phyloP scores from a whole-genome alignment of 345 rosid species.

The Tarenaya hassleriana region DNA sequence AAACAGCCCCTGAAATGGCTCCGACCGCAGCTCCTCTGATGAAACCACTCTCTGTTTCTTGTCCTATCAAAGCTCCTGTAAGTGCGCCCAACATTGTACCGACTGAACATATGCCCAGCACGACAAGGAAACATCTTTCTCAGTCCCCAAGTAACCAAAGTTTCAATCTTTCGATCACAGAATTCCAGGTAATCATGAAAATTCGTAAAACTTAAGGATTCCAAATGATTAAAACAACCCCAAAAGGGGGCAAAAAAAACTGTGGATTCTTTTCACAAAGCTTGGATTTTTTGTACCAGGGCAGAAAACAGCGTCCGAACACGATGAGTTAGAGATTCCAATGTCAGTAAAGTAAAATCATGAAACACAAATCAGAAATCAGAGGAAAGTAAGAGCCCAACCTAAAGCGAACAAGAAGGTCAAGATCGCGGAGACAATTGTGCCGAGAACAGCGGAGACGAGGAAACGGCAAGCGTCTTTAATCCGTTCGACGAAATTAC shows the following conservation, averaged over 20 bases:
- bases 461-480: slow-evolving; percentile 55
- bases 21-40: slow-evolving; percentile 95
- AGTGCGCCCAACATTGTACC: slow-evolving; percentile 94
- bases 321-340: no score
- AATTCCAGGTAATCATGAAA: no score
- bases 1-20: slow-evolving; percentile 97
- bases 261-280: no score
- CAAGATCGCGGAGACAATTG: slow-evolving; percentile 83
- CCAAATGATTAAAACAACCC: no score
- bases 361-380: not conserved
- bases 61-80: slow-evolving; percentile 98
- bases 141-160: not conserved
- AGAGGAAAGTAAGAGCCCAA: slow-evolving; percentile 25
- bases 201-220: no score
- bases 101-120: slow-evolving; percentile 42
- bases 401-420: slow-evolving; percentile 97
- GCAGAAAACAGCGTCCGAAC: no score
- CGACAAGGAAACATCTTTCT: not conserved
- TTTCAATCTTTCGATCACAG: no score
- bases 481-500: slow-evolving; percentile 48
- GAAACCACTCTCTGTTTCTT: slow-evolving; percentile 98
- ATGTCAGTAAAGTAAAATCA: not conserved
- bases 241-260: no score
- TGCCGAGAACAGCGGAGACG: slow-evolving; percentile 68
- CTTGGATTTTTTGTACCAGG: no score